Evolutionary conservation across 306 rosid genomes (phyloP), one percentile per base, ranked within the genome.

Genomic region (Trifolium pratense): DNA sequence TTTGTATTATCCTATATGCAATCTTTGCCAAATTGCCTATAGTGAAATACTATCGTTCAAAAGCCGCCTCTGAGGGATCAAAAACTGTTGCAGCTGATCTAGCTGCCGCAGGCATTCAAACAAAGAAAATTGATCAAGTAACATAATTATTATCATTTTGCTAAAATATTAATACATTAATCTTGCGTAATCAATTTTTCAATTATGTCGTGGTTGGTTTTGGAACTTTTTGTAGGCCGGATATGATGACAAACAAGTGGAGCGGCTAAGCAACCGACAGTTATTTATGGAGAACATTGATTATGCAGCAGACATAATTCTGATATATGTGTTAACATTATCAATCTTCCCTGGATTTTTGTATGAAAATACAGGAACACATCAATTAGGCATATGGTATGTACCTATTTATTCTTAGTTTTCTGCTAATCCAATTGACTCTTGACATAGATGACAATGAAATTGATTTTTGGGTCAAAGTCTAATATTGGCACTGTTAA

Each of bases 341-440:
- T 94, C 97, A 7, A 91, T 94, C 57, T 79, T 84, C 68, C 99
- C 97, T 5, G 99, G 97, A 7, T 91, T 91, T 85, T 72, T 89
- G 79, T 94, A 79, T 39, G 99, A 94, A 84, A 84, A 94, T 45
- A 91, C 99, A 0, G 99, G 99, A 69, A 17, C 77, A 3, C 99
- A 94, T 74, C 75, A 74, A 43, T 74, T 94, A 77, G 97, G 99
- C 26, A 3, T 87, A 42, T 94, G 99, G 98, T 86, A 78, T 70
- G 79, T 80, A 56, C 62, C 37, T 2, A 76, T 39, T 46, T 43
- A 36, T n/a, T 20, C 23, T 12, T 32, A 23, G 8, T 25, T 18
- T 61, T 70, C 15, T 37, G 69, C 26, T 49, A 17, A 23, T 67
- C 23, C 56, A 31, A 43, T 21, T 26, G 31, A 26, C 31, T 26